These are phyloP conservation scores for Fragilaria crotonensis DNA, from an alignment of 108 stramenopile genomes.

Conservation along the genomic window DNA sequence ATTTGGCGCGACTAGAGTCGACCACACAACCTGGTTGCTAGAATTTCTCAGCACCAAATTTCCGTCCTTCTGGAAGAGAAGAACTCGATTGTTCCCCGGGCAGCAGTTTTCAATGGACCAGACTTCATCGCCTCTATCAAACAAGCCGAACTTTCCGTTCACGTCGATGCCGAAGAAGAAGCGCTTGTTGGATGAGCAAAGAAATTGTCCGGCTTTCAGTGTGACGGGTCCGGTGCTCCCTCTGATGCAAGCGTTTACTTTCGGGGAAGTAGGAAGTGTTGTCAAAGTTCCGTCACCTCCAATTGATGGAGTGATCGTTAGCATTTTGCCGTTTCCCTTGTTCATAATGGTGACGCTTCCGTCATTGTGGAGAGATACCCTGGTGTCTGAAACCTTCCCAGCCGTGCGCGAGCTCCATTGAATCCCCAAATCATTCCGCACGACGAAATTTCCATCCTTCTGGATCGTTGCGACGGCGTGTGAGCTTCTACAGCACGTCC, in stretches of 20 bases:
- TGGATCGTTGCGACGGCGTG: not conserved
- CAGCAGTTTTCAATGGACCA: too few relatives aligned
- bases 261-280: not conserved
- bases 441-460: conserved; percentile 4
- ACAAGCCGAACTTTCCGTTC: too few relatives aligned
- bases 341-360: conserved; percentile 1
- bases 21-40: not conserved
- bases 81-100: too few relatives aligned
- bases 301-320: too few relatives aligned
- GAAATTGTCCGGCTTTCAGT: not conserved
- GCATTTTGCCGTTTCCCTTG: too few relatives aligned
- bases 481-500: not conserved
- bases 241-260: not conserved
- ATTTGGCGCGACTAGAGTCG: too few relatives aligned
- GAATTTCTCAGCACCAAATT: not conserved
- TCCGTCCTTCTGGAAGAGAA: not conserved
- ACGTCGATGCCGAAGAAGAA: too few relatives aligned
- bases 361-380: not conserved
- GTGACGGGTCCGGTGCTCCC: not conserved
- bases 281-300: not conserved
- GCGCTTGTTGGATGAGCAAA: too few relatives aligned
- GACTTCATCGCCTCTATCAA: too few relatives aligned
- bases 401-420: not conserved
- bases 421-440: not conserved
- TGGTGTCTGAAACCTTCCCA: not conserved